phyloP scores from a whole-genome alignment of 106 monocot species.

The Alisma plantagoaquatica region DNA sequence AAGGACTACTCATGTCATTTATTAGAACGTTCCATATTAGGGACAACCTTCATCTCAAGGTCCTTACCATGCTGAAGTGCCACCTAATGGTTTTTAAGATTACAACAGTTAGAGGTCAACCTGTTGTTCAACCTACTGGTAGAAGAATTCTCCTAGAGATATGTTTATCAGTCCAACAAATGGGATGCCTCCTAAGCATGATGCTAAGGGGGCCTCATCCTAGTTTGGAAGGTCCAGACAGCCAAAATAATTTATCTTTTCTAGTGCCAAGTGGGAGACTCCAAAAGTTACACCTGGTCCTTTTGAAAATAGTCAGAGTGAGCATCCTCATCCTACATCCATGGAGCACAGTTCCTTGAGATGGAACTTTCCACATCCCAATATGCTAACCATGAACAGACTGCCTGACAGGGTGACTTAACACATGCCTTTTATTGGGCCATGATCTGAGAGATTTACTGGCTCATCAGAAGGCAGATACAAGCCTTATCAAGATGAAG shows the following conservation, averaged over 20 bases:
- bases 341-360: slow-evolving; percentile 11
- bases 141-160: too few species aligned
- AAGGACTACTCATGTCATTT: slow-evolving; percentile 23
- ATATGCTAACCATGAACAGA: slow-evolving; percentile 28
- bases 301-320: slow-evolving; percentile 25
- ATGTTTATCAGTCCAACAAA: too few species aligned
- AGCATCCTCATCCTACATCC: slow-evolving; percentile 8
- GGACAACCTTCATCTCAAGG: slow-evolving; percentile 7
- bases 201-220: too few species aligned
- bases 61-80: slow-evolving; percentile 8
- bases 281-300: slow-evolving; percentile 9
- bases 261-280: slow-evolving; percentile 12
- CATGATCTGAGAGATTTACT: not conserved
- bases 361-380: slow-evolving; percentile 9
- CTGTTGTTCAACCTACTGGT: slow-evolving; percentile 9
- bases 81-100: slow-evolving; percentile 8
- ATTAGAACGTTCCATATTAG: slow-evolving; percentile 25
- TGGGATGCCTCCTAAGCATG: too few species aligned
- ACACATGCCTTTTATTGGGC: not conserved
- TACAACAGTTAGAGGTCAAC: slow-evolving; percentile 14
- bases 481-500: slow-evolving; percentile 29
- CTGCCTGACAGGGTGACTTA: slow-evolving; percentile 2
- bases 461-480: slow-evolving; percentile 30
- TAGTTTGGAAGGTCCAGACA: too few species aligned
- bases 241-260: slow-evolving; percentile 3